Base-by-base conservation (phyloP, 257 asterid genomes). In the Solanum arcanum region DNA sequence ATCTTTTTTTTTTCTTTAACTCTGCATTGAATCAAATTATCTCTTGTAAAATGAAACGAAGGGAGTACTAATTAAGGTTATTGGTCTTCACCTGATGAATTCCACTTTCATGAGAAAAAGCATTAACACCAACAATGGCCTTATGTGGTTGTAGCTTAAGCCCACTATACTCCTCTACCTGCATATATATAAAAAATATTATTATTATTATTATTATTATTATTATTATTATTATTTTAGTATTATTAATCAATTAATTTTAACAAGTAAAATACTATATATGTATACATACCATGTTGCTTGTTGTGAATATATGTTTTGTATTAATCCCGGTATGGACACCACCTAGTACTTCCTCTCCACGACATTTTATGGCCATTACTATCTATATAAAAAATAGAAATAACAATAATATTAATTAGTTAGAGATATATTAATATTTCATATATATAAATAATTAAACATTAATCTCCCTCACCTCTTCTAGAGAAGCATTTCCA, bases 61-160 rank as follows among this genome's bases (percentile, higher is more conserved):
- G 1, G 39, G 7, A 37, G 7, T 37, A 37, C 39, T 37, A 14
- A 47, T 47, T 47, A 47, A 47, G 56, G 59, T 15, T 47, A 7
- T 14, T 49, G 59, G 21, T 49, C 59, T 49, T 49, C 21, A 52
- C 99, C 98, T 96, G 98, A 92, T 95, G 99, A 89, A 95, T 94
- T 62, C 98, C 99, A 92, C 99, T 95, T 91, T 95, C 98, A 93
- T 96, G 99, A 88, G 98, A 96, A 90, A 95, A 96, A 64, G 98
- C 98, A 90, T 96, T 96, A 88, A 96, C 98, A 80, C 99, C 99
- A 74, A 95, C 99, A 90, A 94, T 95, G 86, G 98, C 98, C 91
- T 96, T 96, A 90, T 96, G 98, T 60, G 98, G 98, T 91, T 96
- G 99, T 86, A 96, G 78, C 10, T 92, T 96, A 70, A 96, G 93